Percentiles rank a stretch among this genome's conserved stretches.
phyloP scores from a whole-genome alignment of 805 yeast species.

The Metschnikowia drakensbergensis region DNA sequence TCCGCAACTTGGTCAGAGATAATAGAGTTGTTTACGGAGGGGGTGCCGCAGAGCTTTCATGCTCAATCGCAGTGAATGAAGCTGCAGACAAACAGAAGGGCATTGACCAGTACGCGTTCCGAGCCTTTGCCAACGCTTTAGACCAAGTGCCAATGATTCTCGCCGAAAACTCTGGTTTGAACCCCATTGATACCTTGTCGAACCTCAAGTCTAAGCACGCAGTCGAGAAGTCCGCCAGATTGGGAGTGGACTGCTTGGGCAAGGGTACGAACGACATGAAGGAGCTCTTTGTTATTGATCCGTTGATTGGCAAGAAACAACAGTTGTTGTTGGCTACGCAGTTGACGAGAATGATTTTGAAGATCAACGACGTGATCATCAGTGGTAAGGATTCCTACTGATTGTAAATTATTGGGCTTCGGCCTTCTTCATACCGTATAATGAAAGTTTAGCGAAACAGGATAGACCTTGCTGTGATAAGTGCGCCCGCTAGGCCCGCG shows the following conservation, averaged over 20 bases:
- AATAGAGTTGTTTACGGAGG: conserved; percentile 98
- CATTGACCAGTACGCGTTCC: conserved; percentile 95
- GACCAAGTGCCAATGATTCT: conserved; percentile 91
- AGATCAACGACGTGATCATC: conserved; percentile 93
- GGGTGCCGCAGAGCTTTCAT: conserved; percentile 95
- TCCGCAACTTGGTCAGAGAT: conserved; percentile 89
- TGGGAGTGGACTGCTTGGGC: conserved; percentile 95
- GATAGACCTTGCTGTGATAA: not conserved
- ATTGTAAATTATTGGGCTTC: conserved; percentile 3
- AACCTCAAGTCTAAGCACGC: conserved; percentile 81
- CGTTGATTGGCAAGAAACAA: conserved; percentile 95
- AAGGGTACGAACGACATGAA: conserved; percentile 88
- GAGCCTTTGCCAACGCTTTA: conserved; percentile 88
- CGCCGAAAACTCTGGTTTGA: conserved; percentile 95
- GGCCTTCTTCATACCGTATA: conserved; percentile 5
- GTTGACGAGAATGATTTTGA: conserved; percentile 94
- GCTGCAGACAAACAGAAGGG: conserved; percentile 93
- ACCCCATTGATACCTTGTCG: conserved; percentile 88
- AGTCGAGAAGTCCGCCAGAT: conserved; percentile 58
- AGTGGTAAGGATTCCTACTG: conserved; percentile 77
- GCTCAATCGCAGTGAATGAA: conserved; percentile 85
- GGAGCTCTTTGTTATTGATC: conserved; percentile 91
- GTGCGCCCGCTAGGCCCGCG: conserved; percentile 1
- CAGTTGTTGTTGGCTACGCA: conserved; percentile 95
- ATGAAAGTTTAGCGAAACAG: not conserved